A percentile compares a stretch with the other conserved stretches of the same genome.
Conservation (phyloP, 208 protist genomes). For the Trypanosomatidae sp. region DNA sequence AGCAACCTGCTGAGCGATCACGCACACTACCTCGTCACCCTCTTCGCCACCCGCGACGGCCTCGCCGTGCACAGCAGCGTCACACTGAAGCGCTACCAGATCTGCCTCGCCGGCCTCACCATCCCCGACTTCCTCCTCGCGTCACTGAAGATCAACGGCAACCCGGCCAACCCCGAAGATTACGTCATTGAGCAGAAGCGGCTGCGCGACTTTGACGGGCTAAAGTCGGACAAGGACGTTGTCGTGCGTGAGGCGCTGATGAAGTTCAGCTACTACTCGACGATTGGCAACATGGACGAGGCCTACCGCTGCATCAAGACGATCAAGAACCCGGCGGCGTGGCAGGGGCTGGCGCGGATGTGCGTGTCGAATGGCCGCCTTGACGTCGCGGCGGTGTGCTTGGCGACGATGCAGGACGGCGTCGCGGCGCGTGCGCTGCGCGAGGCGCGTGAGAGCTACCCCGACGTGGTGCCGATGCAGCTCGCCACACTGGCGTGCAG, state of each 20-base stretch:
- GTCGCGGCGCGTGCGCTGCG: conserved; percentile 81
- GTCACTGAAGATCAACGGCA: conserved; percentile 69
- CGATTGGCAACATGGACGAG: conserved; percentile 96
- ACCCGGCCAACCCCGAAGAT: conserved; percentile 62
- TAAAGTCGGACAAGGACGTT: conserved; percentile 80
- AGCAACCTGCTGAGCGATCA: conserved; percentile 46
- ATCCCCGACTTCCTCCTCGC: conserved; percentile 88
- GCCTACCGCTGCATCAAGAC: conserved; percentile 93
- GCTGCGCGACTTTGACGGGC: conserved; percentile 89
- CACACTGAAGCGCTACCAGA: conserved; percentile 65
- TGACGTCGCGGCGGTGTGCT: conserved; percentile 91
- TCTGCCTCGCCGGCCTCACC: conserved; percentile 81
- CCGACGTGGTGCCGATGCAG: conserved; percentile 80
- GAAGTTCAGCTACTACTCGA: conserved; percentile 94
- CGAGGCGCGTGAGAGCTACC: conserved; percentile 67
- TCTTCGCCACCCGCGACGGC: conserved; percentile 74
- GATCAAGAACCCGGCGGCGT: conserved; percentile 88
- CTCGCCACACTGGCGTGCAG: conserved; percentile 91
- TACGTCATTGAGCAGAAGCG: conserved; percentile 86
- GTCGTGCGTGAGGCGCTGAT: conserved; percentile 88
- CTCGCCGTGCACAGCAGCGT: conserved; percentile 77
- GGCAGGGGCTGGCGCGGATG: conserved; percentile 93
- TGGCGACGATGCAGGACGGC: conserved; percentile 91
- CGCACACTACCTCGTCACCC: conserved; percentile 71
- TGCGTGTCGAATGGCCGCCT: conserved; percentile 90